These are phyloP conservation scores for Mortierella hygrophila DNA, from an alignment of 192 early-diverging fungal species.

Conservation along the genomic window DNA sequence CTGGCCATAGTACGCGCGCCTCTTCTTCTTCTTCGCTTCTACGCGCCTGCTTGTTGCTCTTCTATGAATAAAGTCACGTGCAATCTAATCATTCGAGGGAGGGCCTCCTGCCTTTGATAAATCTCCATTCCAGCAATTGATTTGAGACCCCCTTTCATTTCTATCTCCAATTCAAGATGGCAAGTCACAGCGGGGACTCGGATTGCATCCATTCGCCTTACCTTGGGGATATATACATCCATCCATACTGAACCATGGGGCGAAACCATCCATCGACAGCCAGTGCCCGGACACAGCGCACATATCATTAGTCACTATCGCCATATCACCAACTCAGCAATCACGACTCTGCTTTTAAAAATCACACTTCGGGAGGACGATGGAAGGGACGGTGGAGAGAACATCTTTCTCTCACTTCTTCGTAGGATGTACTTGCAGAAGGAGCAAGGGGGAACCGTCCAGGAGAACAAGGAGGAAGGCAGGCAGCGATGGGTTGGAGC, in stretches of 20 bases:
- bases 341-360: no score
- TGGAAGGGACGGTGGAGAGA: no score
- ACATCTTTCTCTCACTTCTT: no score
- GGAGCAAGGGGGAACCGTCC: no score
- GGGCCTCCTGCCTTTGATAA: not conserved
- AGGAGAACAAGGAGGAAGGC: no score
- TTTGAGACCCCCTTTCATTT: slow-evolving; percentile 37
- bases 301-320: no score
- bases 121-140: not conserved
- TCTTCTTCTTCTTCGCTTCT: not conserved
- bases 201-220: not conserved
- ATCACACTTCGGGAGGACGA: no score
- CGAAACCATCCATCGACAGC: not conserved
- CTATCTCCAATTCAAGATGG: slow-evolving; percentile 42
- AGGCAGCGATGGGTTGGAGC: no score
- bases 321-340: no score
- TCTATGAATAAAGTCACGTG: not conserved
- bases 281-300: not conserved
- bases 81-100: no score
- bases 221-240: not conserved
- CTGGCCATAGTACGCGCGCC: not conserved
- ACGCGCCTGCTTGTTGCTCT: no score
- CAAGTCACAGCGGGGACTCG: slow-evolving; percentile 15
- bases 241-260: not conserved
- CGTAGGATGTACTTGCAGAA: no score